Percentiles rank a stretch among this genome's conserved stretches.
These are phyloP conservation scores for Daedaleopsis sinensis DNA, from an alignment of 768 basidiomycete species.

Conservation along the genomic window DNA sequence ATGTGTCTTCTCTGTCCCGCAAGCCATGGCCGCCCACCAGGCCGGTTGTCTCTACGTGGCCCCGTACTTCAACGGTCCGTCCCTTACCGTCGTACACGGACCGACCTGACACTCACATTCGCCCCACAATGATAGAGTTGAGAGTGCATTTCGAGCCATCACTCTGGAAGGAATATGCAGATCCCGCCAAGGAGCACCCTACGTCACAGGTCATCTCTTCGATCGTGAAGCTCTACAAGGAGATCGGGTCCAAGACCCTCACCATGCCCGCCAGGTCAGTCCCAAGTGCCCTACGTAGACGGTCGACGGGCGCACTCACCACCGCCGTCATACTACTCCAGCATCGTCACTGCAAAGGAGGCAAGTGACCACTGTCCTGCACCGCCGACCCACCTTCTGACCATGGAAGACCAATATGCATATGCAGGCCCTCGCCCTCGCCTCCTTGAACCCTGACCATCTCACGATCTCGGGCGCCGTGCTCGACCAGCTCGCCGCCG, in stretches of 20 bases:
- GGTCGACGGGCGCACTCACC: too few relatives aligned
- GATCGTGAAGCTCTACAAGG: slow-evolving; percentile 42
- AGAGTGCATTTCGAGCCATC: slow-evolving; percentile 49
- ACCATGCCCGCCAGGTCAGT: slow-evolving; percentile 54
- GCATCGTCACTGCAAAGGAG: slow-evolving; percentile 45
- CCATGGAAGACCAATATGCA: too few relatives aligned
- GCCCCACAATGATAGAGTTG: too few relatives aligned
- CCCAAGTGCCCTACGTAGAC: too few relatives aligned
- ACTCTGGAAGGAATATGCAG: slow-evolving; percentile 42
- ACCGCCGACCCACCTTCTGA: too few relatives aligned
- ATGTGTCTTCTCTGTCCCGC: slow-evolving; percentile 55
- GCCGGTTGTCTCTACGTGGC: slow-evolving; percentile 55
- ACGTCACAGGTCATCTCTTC: slow-evolving; percentile 42
- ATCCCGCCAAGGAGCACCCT: slow-evolving; percentile 45
- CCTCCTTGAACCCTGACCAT: slow-evolving; percentile 43
- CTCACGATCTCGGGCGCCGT: slow-evolving; percentile 45
- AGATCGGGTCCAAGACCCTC: slow-evolving; percentile 40
- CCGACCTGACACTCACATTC: not conserved
- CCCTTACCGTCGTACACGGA: not conserved
- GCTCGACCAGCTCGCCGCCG: slow-evolving; percentile 40
- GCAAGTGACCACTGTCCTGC: slow-evolving; percentile 26
- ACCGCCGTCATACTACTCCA: slow-evolving; percentile 13
- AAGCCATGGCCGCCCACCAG: slow-evolving; percentile 57
- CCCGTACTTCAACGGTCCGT: slow-evolving; percentile 58
- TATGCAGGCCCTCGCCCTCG: slow-evolving; percentile 44